Evolutionary conservation across 2,329 filamentous ascomycete species (phyloP), one percentile per base, ranked within the genome.

Genomic region (Plenodomus biglobosus): DNA sequence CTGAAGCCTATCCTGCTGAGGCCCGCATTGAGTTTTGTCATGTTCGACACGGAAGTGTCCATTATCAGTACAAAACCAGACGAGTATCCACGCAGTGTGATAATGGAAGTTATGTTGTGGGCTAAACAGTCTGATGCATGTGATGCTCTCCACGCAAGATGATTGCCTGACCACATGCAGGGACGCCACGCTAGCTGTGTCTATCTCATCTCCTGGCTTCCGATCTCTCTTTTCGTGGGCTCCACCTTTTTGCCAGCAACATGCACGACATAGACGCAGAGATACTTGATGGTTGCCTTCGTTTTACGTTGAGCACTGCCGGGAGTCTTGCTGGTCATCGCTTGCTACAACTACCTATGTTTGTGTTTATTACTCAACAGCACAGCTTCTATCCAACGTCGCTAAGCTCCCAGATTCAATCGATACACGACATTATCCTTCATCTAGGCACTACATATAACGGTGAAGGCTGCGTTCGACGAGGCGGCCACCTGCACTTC

Each of bases 211-310:
- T 34, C 40, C 16, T 32, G 19, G 16, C 18, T 42, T 35, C 40
- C 40, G 40, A 35, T 10, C 27, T 42, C 40, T 42, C 18, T 42
- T 42, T 19, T 42, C 40, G 40, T 42, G 19, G 11, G n/a, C 40
- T 16, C 40, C 40, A 32, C 38, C 16, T n/a, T 13, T 30, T 6
- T 27, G 27, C 20, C 21, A 15, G 13, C 40, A 36, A 34, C 27
- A 42, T 32, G 30, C 21, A 35, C n/a, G 18, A 36, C 30, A 34
- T 18, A 15, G 11, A 21, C n/a, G 30, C 27, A 15, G 22, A 8
- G 21, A 16, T 7, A 35, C 17, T 6, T 10, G 13, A 32, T 35
- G 40, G 40, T 13, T 16, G 21, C 13, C 8, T 8, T 21, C 11
- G 40, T 42, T 42, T 42, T 5, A n/a, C 27, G 22, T 32, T 20